phyloP scores from a whole-genome alignment of 768 basidiomycete genomes.

The Collybiopsis confluens region DNA sequence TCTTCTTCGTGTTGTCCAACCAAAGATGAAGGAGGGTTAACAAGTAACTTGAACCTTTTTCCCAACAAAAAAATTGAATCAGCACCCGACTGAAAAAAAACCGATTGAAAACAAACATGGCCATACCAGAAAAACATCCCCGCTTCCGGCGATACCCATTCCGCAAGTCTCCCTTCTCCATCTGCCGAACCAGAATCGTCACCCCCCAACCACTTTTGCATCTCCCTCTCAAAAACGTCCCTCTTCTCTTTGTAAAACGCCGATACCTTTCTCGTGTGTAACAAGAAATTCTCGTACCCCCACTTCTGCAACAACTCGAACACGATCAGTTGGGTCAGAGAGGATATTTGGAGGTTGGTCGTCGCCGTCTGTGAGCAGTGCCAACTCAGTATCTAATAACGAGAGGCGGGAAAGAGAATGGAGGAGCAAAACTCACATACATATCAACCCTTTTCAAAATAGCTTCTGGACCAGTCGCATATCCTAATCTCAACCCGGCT shows the following conservation, averaged over 20 bases:
- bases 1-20: constrained; percentile 44
- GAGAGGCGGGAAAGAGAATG: constrained; percentile 10
- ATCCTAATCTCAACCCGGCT: constrained; percentile 77
- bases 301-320: constrained; percentile 58
- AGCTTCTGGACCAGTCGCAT: constrained; percentile 67
- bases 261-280: constrained; percentile 67
- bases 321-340: constrained; percentile 60
- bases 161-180: constrained; percentile 46
- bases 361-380: constrained; percentile 68
- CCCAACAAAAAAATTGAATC: not conserved
- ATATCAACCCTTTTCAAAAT: constrained; percentile 68
- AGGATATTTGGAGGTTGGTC: constrained; percentile 64
- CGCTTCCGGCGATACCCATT: constrained; percentile 67
- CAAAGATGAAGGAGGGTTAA: constrained; percentile 20
- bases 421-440: constrained; percentile 51
- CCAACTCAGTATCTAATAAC: too few species aligned
- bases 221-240: constrained; percentile 72
- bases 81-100: too few species aligned
- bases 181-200: not conserved
- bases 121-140: constrained; percentile 91
- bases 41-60: constrained; percentile 75
- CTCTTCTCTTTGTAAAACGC: constrained; percentile 70
- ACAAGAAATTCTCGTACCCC: constrained; percentile 72
- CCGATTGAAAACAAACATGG: constrained; percentile 17
- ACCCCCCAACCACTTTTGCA: constrained; percentile 63